A percentile compares a stretch with the other conserved stretches of the same genome.
Conservation (phyloP, 441 rosid species). For the Iberis amara region DNA sequence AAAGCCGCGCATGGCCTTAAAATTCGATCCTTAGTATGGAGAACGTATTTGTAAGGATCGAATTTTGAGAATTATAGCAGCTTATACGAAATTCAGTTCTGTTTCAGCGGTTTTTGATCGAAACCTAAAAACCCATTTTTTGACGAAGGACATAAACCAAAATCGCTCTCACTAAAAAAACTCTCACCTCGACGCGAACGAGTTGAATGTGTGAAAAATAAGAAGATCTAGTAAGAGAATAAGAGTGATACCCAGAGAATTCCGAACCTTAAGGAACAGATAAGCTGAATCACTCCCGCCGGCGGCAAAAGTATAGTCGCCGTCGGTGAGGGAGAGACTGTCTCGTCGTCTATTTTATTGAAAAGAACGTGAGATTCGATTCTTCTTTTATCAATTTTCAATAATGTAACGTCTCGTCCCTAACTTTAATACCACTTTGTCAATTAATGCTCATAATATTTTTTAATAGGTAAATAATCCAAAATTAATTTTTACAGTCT, state of each 20-base stretch:
- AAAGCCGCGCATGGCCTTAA: too few species aligned
- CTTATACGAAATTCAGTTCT: not conserved
- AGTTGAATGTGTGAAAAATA: not conserved
- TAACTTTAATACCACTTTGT: too few species aligned
- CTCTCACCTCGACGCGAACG: not conserved
- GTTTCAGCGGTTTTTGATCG: too few species aligned
- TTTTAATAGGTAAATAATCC: not conserved
- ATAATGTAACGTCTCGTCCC: not conserved
- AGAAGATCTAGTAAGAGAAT: not conserved
- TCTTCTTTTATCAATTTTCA: too few species aligned
- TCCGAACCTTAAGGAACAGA: not conserved
- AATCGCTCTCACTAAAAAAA: not conserved
- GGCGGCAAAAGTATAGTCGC: not conserved
- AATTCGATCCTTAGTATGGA: too few species aligned
- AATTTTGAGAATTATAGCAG: not conserved
- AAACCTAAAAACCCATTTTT: not conserved
- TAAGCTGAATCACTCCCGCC: not conserved
- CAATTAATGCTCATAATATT: not conserved
- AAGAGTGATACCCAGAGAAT: not conserved
- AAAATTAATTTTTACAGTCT: too few species aligned
- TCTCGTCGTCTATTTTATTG: too few species aligned
- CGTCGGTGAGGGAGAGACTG: not conserved
- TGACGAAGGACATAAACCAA: not conserved
- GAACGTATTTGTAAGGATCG: too few species aligned
- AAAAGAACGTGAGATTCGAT: not conserved